Base-by-base conservation (phyloP, 2,329 filamentous ascomycete genomes). In the Colletotrichum lindemuthianum region DNA sequence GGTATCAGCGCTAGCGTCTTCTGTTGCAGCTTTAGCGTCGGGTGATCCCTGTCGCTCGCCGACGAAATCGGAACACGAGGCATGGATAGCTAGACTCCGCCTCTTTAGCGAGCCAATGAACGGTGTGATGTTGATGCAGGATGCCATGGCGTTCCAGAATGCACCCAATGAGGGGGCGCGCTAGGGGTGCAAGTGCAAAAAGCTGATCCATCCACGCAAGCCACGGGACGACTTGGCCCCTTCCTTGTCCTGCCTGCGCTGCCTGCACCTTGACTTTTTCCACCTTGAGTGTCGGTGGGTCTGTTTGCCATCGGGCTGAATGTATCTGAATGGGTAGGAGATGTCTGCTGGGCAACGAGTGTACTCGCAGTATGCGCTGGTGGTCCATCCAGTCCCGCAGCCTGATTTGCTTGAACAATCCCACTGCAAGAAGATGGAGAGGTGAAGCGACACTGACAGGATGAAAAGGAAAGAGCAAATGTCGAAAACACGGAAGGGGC, bases 101-200 rank as follows among this genome's bases (percentile, higher is more conserved):
- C 63, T 59, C 63, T 45, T n/a, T 64, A 64, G 43, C 49, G 59
- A 66, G 48, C 63, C 63, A 66, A 66, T 66, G n/a, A 33, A 8
- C 8, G 8, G 2, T 2, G 12, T 4, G 6, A 6, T 8, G 8
- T 37, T 32, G 6, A 44, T 39, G 51, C 63, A 65, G 36, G 51
- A 32, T 51, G 58, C 10, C 52, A 43, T 48, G 47, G 47, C 15
- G 12, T 32, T 11, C 10, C 11, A 7, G 3, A 10, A 10, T 6
- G 2, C 1, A 15, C 3, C 63, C 63, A 65, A 65, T 65, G 11
- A 7, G 1, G 24, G 3, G 1, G 1, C 11, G 16, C n/a, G 16
- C 8, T 57, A 56, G n/a, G 32, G 9, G 40, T 56, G 51, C 58
- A 44, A 51, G 63, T 56, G 51, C 52, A 40, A 24, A 39, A 63